Conservation (phyloP, 768 basidiomycete species). For the Lactarius deliciosus region DNA sequence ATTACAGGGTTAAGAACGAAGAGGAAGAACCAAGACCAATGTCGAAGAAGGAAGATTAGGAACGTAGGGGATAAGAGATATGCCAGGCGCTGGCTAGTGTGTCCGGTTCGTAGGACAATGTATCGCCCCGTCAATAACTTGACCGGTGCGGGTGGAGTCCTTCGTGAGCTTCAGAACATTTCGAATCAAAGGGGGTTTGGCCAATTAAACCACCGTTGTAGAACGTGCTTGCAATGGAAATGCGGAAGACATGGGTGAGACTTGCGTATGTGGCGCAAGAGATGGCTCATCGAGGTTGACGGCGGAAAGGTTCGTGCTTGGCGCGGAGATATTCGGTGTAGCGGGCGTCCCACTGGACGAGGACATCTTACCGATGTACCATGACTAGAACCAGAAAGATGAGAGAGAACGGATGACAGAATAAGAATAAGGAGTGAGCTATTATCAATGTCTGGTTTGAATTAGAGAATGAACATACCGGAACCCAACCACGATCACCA, state of each 20-base stretch:
- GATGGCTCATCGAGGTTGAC: conserved; percentile 34
- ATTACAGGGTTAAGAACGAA: conserved; percentile 14
- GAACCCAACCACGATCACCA: conserved; percentile 96
- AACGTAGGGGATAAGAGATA: conserved; percentile 3
- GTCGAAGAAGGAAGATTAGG: conserved; percentile 5
- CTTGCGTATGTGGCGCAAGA: conserved; percentile 47
- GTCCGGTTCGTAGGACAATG: not conserved
- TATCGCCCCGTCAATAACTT: conserved; percentile 3
- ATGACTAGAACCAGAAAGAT: conserved; percentile 51
- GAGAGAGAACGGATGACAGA: not conserved
- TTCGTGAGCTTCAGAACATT: not conserved
- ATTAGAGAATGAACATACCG: conserved; percentile 47
- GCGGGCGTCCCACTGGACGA: conserved; percentile 41
- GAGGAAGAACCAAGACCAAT: conserved; percentile 10
- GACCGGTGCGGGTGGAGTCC: not conserved
- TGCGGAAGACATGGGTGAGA: conserved; percentile 82
- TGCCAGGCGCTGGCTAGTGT: conserved; percentile 1
- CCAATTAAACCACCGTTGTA: conserved; percentile 26
- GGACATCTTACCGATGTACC: conserved; percentile 91
- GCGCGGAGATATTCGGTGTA: conserved; percentile 50
- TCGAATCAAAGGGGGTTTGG: not conserved
- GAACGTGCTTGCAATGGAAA: conserved; percentile 52
- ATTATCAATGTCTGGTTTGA: conserved; percentile 2
- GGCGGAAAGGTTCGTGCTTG: conserved; percentile 29
- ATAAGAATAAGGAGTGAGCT: conserved; percentile 15